These are phyloP conservation scores for Simplicillium sp. DNA, from an alignment of 2,329 filamentous ascomycete species.

Conservation along the genomic window DNA sequence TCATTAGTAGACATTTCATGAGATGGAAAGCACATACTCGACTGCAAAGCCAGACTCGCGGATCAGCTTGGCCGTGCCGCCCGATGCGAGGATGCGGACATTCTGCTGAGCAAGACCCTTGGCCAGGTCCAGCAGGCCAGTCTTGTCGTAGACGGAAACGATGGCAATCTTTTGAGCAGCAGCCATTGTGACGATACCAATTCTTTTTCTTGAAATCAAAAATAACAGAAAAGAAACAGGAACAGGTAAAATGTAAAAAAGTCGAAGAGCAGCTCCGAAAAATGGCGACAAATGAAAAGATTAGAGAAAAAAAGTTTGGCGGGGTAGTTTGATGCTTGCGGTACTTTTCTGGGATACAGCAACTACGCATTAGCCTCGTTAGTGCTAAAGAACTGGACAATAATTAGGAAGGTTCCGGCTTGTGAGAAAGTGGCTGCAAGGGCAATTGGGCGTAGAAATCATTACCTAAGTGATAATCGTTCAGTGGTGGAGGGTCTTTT, in stretches of 20 bases:
- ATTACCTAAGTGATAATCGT: too few relatives aligned
- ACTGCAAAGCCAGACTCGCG: conserved; percentile 92
- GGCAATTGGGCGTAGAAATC: too few relatives aligned
- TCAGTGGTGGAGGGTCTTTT: too few relatives aligned
- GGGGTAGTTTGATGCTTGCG: not conserved
- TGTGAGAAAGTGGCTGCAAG: too few relatives aligned
- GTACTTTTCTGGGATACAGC: too few relatives aligned
- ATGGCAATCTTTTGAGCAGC: conserved; percentile 62
- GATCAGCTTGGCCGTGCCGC: conserved; percentile 93
- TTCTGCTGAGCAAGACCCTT: conserved; percentile 84
- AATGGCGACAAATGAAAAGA: not conserved
- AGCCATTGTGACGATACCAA: conserved; percentile 21
- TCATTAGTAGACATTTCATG: not conserved
- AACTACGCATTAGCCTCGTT: too few relatives aligned
- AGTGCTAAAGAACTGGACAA: too few relatives aligned
- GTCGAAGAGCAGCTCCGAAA: not conserved
- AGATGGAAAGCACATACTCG: conserved; percentile 51
- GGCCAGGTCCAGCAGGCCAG: conserved; percentile 81
- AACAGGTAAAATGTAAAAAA: not conserved
- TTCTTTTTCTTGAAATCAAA: not conserved
- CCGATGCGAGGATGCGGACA: conserved; percentile 88
- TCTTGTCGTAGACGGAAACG: conserved; percentile 98
- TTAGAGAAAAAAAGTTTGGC: not conserved
- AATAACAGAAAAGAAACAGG: not conserved
- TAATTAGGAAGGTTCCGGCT: too few relatives aligned